phyloP scores from a whole-genome alignment of 2,329 filamentous ascomycete genomes.

The Botrytis pseudocinerea region DNA sequence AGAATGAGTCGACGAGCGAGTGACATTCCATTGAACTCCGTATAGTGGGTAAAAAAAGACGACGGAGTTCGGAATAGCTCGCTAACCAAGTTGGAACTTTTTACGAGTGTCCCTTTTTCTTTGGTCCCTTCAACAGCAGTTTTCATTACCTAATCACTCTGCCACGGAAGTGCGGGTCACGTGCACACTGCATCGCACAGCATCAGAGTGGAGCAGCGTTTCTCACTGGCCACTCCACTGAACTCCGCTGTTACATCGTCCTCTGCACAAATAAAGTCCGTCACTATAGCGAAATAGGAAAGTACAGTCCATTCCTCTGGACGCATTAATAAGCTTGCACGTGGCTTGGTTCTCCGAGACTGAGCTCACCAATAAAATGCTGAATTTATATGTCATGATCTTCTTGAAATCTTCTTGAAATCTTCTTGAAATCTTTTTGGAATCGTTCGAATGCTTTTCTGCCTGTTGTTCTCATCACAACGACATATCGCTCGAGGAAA shows the following conservation, averaged over 20 bases:
- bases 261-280: not conserved
- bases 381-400: not conserved
- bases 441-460: no score
- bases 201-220: not conserved
- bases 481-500: not conserved
- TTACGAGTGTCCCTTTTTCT: not conserved
- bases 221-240: not conserved
- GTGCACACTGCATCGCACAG: not conserved
- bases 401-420: not conserved
- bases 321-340: not conserved
- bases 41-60: not conserved
- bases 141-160: not conserved
- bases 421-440: not conserved
- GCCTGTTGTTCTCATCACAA: not conserved
- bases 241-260: not conserved
- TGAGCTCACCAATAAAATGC: not conserved
- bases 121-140: not conserved
- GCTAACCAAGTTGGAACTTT: not conserved
- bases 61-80: slow-evolving; percentile 1
- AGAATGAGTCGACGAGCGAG: not conserved
- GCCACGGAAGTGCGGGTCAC: not conserved
- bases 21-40: not conserved
- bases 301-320: not conserved
- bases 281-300: slow-evolving; percentile 2
- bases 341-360: not conserved